phyloP scores from a whole-genome alignment of 2,329 filamentous ascomycete species.

The Ophiognomonia clavigignenti-juglandacearum region DNA sequence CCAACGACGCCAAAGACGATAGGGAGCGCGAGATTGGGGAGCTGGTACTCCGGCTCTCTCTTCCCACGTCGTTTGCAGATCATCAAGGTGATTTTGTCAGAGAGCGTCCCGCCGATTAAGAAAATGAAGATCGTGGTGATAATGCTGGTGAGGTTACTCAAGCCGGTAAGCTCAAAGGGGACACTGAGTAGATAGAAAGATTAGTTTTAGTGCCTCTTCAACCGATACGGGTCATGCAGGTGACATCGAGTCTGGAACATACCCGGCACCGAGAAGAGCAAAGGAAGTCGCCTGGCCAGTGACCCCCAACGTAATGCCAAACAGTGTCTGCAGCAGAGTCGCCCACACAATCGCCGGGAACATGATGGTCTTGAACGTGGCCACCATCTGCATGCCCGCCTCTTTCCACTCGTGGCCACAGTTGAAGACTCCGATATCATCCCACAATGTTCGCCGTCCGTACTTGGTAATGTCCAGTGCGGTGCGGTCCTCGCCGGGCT shows the following conservation, averaged over 20 bases:
- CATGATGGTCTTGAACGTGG: constrained; percentile 25
- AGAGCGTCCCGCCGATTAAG: background rate
- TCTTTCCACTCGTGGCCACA: constrained; percentile 22
- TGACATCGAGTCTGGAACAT: no score
- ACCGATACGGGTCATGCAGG: no score
- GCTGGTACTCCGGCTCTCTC: constrained; percentile 1
- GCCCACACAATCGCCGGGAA: constrained; percentile 30
- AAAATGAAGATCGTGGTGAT: background rate
- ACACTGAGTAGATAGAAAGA: background rate
- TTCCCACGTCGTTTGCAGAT: constrained; percentile 9
- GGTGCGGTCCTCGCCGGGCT: constrained; percentile 22
- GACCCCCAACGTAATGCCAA: constrained; percentile 24
- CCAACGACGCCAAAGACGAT: background rate
- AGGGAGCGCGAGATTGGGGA: background rate
- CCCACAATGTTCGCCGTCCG: constrained; percentile 22
- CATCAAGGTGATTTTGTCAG: constrained; percentile 2
- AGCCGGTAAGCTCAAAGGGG: background rate
- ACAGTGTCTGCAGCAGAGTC: constrained; percentile 24
- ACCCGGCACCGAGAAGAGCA: constrained; percentile 22
- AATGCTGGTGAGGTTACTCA: constrained; percentile 2
- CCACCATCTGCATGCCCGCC: constrained; percentile 20
- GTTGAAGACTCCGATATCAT: constrained; percentile 27
- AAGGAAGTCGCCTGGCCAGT: constrained; percentile 21
- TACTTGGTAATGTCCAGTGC: constrained; percentile 23
- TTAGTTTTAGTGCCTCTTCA: background rate